A percentile compares a stretch with the other conserved stretches of the same genome.
These are phyloP conservation scores for Hypericum androsaemum DNA, from an alignment of 345 rosid genomes.

Conservation along the genomic window DNA sequence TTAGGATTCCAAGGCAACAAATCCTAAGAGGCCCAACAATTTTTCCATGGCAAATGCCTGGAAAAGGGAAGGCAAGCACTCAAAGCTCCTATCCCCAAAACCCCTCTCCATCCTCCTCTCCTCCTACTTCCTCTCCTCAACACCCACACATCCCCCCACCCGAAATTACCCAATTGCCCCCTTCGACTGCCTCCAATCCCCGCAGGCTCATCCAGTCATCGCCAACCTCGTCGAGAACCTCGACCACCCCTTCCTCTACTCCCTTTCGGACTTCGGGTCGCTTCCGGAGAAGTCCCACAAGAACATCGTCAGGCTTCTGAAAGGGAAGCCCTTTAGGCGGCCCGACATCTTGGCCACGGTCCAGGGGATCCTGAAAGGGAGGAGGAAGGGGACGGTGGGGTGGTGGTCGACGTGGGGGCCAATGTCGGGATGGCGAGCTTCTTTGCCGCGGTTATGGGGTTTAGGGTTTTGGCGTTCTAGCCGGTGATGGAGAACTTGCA, in stretches of 20 bases:
- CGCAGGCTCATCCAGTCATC: conserved; percentile 73
- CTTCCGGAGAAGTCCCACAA: conserved; percentile 93
- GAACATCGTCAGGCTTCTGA: conserved; percentile 77
- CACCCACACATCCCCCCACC: conserved; percentile 10
- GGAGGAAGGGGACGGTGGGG: conserved; percentile 42
- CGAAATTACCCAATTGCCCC: conserved; percentile 35
- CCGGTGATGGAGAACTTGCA: conserved; percentile 89
- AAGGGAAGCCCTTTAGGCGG: conserved; percentile 81
- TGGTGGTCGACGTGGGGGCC: conserved; percentile 91
- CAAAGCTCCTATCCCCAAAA: conserved; percentile 43
- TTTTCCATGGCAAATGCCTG: conserved; percentile 40
- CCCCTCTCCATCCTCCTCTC: conserved; percentile 32
- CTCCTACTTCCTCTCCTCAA: conserved; percentile 17
- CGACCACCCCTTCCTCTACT: conserved; percentile 65
- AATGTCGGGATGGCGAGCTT: conserved; percentile 99
- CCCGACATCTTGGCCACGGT: conserved; percentile 88
- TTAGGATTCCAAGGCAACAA: too few species aligned
- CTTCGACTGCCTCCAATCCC: conserved; percentile 59
- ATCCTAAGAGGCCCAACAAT: too few species aligned
- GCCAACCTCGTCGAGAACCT: conserved; percentile 83
- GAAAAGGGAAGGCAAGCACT: conserved; percentile 25
- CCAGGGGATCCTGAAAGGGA: conserved; percentile 53
- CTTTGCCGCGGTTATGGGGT: conserved; percentile 91
- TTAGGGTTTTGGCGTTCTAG: conserved; percentile 74
- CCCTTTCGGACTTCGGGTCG: conserved; percentile 75